phyloP scores from a whole-genome alignment of 2,329 filamentous ascomycete species.

The Tricladium varicosporioides region DNA sequence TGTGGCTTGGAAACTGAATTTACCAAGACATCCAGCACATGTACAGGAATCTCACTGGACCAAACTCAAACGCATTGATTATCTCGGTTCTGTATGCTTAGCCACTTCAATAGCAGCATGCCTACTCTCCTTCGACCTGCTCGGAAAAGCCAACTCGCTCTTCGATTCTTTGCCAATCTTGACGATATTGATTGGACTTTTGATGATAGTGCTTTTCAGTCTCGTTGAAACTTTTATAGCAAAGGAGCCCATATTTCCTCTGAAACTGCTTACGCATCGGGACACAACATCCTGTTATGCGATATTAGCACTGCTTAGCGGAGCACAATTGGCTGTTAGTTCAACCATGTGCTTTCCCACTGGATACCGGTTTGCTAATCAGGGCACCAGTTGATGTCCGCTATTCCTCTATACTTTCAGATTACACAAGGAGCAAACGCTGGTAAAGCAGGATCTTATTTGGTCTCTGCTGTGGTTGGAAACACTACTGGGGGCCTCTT shows the following conservation, averaged over 20 bases:
- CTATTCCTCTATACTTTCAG: constrained; percentile 67
- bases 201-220: constrained; percentile 14
- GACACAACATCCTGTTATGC: constrained; percentile 52
- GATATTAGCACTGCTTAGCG: constrained; percentile 50
- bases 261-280: constrained; percentile 50
- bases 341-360: neutral
- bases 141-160: constrained; percentile 41
- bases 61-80: constrained; percentile 54
- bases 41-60: constrained; percentile 1
- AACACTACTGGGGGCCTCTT: constrained; percentile 63
- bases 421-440: constrained; percentile 56
- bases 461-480: constrained; percentile 64
- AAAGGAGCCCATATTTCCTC: constrained; percentile 55
- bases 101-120: constrained; percentile 41
- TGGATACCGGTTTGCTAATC: neutral
- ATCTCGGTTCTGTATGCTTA: constrained; percentile 51
- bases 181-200: constrained; percentile 32
- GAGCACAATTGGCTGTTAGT: constrained; percentile 53
- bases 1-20: constrained; percentile 35
- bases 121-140: constrained; percentile 47
- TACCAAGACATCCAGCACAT: constrained; percentile 1
- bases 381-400: constrained; percentile 51
- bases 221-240: constrained; percentile 41
- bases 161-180: constrained; percentile 31
- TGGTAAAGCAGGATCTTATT: constrained; percentile 54